phyloP scores from a whole-genome alignment of 1,139 yeast genomes.

The Yamadazyma atlantica region DNA sequence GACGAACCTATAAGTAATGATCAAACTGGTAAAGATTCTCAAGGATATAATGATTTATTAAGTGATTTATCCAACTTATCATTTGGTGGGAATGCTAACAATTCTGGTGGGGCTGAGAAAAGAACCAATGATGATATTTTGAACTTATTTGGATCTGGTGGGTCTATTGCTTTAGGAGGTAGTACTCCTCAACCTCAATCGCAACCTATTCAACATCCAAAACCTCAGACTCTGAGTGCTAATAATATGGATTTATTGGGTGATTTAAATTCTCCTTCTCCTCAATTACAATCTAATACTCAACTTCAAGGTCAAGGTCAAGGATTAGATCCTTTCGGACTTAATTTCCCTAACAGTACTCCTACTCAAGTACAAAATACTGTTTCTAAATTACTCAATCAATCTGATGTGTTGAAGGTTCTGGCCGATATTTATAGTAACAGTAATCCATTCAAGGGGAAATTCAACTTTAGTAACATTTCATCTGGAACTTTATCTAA shows the following conservation, averaged over 20 bases:
- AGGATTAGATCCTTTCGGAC: slow-evolving; percentile 51
- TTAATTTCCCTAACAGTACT: slow-evolving; percentile 44
- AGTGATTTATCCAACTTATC: slow-evolving; percentile 69
- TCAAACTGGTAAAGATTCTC: slow-evolving; percentile 38
- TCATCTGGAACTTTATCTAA: slow-evolving; percentile 30
- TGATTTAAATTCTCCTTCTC: slow-evolving; percentile 47
- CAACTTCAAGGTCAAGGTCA: slow-evolving; percentile 5
- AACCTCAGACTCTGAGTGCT: slow-evolving; percentile 15
- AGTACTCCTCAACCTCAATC: slow-evolving; percentile 10
- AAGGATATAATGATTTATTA: slow-evolving; percentile 63
- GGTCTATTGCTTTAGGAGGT: slow-evolving; percentile 35
- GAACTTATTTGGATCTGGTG: slow-evolving; percentile 49
- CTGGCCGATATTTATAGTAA: slow-evolving; percentile 33
- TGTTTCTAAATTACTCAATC: slow-evolving; percentile 31
- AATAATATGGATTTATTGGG: slow-evolving; percentile 40
- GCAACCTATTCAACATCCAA: slow-evolving; percentile 13
- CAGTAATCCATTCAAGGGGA: slow-evolving; percentile 38
- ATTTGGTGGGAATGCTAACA: slow-evolving; percentile 24
- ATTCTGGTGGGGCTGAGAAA: slow-evolving; percentile 9
- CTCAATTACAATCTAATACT: slow-evolving; percentile 47
- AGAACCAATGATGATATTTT: slow-evolving; percentile 30
- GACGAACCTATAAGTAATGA: slow-evolving; percentile 43
- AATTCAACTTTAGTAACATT: slow-evolving; percentile 44
- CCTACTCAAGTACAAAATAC: slow-evolving; percentile 31
- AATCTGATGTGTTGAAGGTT: slow-evolving; percentile 52